Base-by-base conservation (phyloP, 2,329 filamentous ascomycete species). In the Rhinocladiella mackenziei region DNA sequence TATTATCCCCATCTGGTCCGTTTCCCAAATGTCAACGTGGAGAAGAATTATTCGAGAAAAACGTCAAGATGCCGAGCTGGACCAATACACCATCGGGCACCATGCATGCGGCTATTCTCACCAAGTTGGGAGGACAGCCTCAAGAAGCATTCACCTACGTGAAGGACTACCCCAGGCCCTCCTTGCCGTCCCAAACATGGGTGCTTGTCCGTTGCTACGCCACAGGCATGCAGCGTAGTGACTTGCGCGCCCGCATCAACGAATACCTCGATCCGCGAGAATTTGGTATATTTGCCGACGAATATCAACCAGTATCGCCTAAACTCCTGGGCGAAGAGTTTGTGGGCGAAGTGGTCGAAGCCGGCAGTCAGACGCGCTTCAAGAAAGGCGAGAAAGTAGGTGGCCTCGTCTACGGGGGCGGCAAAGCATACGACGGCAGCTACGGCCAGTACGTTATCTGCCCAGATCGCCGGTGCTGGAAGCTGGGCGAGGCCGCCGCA, bases 251-350 rank as follows among this genome's bases (percentile, higher is more conserved):
- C 9, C 28, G 39, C 28, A 32, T 18, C 11, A 18, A 3, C 10
- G 28, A 13, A 32, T 13, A 28, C 5, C 13, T 25, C n/a, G 23
- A 20, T 17, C 17, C 22, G 7, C 28, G n/a, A 10, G 39, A 41
- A 33, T 41, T 33, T n/a, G 28, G 11, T 14, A 31, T 41, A 3
- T 41, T 31, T 17, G 15, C 32, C 15, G 25, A 33, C 20, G 28
- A 34, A 20, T 41, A 32, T 20, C 39, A 33, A 6, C n/a, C 17
- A 19, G 39, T 33, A 7, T 25, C 26, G 9, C 39, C 39, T 10
- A 19, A 31, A 14, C 32, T 41, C n/a, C 17, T 41, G 5, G 39
- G 39, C 17, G 39, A 41, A 33, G 39, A 41, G 13, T 41, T 41
- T 17, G 39, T 41, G 11, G 39, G 39, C 19, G 39, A 41, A 15